These are phyloP conservation scores for Oryza officinalis DNA, from an alignment of 176 grass and related monocot genomes.

Conservation along the genomic window DNA sequence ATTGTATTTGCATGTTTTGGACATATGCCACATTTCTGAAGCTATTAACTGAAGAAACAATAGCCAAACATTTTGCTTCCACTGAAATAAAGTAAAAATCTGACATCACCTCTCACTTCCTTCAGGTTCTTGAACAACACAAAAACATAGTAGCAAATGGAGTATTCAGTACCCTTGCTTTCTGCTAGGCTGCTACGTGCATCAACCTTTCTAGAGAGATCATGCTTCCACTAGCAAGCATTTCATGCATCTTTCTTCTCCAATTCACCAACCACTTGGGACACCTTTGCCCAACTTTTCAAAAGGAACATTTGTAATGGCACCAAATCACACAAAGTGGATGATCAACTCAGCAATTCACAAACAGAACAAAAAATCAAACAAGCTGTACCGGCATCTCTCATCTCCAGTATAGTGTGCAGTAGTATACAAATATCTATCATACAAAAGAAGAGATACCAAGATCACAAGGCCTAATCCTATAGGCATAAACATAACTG, in stretches of 20 bases:
- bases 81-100: neutral
- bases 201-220: conserved; percentile 37
- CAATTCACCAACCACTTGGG: conserved; percentile 26
- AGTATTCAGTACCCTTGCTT: conserved; percentile 9
- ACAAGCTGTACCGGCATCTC: conserved; percentile 5
- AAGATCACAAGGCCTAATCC: conserved; percentile 34
- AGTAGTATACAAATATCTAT: conserved; percentile 42
- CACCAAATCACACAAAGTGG: neutral
- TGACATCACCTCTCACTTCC: neutral
- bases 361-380: neutral
- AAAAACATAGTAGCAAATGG: neutral
- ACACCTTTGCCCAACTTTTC: neutral
- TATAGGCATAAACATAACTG: conserved; percentile 3
- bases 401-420: conserved; percentile 41
- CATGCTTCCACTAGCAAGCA: conserved; percentile 23
- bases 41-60: neutral
- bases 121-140: neutral
- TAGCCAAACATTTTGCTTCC: neutral
- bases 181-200: neutral
- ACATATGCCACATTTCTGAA: neutral
- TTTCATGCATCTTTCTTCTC: neutral
- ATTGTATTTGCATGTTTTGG: neutral
- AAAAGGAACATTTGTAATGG: neutral
- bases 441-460: conserved; percentile 31
- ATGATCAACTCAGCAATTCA: conserved; percentile 4